Conservation (phyloP, 2,329 filamentous ascomycete genomes). For the Penicillium sp. region DNA sequence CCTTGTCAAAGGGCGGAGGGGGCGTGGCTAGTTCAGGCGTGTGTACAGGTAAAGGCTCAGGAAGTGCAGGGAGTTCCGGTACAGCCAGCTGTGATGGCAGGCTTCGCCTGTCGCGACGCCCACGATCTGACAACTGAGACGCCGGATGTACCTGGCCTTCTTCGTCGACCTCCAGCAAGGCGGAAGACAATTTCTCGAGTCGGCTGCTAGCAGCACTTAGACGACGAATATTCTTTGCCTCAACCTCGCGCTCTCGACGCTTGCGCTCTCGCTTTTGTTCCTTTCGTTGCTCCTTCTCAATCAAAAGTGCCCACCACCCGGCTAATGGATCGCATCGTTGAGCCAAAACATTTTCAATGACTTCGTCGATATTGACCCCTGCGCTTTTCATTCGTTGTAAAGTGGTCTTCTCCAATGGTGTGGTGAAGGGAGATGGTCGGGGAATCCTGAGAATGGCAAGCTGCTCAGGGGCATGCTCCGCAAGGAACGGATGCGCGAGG, state of each 20-base stretch:
- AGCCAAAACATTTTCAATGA: slow-evolving; percentile 89
- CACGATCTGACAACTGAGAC: slow-evolving; percentile 66
- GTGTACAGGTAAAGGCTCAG: slow-evolving; percentile 53
- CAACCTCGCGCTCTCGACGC: slow-evolving; percentile 77
- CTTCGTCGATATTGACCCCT: slow-evolving; percentile 88
- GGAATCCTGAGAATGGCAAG: slow-evolving; percentile 83
- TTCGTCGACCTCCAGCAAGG: slow-evolving; percentile 75
- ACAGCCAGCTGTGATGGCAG: slow-evolving; percentile 61
- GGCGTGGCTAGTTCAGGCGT: slow-evolving; percentile 45
- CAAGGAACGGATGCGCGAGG: slow-evolving; percentile 79
- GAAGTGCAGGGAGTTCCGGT: slow-evolving; percentile 73
- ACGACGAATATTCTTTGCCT: slow-evolving; percentile 74
- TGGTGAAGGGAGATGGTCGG: slow-evolving; percentile 78
- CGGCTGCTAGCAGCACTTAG: slow-evolving; percentile 88
- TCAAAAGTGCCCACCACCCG: slow-evolving; percentile 92
- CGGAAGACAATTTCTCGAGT: slow-evolving; percentile 74
- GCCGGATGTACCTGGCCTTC: slow-evolving; percentile 55
- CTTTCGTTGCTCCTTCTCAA: slow-evolving; percentile 94
- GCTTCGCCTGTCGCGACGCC: slow-evolving; percentile 74
- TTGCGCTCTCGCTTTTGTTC: slow-evolving; percentile 75
- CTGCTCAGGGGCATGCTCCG: slow-evolving; percentile 82
- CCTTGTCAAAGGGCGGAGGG: slow-evolving; percentile 68
- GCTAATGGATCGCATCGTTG: slow-evolving; percentile 86
- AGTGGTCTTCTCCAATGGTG: slow-evolving; percentile 82
- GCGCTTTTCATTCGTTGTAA: slow-evolving; percentile 89